Evolutionary conservation across 2,329 filamentous ascomycete genomes (phyloP).

Genomic region (Microcyclospora pomicola): DNA sequence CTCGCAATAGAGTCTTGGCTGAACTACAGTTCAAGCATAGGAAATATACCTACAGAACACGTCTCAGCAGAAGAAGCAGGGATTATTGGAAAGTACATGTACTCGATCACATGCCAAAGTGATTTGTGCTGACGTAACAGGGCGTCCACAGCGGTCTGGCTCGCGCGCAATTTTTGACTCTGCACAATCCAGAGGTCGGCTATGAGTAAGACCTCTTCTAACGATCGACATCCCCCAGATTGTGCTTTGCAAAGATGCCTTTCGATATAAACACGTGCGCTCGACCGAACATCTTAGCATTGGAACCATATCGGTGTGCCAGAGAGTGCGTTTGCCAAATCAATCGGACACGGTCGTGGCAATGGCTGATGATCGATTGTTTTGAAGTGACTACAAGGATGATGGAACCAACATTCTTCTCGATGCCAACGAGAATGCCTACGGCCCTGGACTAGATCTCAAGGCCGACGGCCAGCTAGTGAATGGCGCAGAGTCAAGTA

Average conservation of each 20-base stretch:
- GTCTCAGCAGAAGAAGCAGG: too few species aligned
- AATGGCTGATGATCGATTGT: slow-evolving; percentile 8
- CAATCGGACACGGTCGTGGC: slow-evolving; percentile 29
- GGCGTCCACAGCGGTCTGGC: too few species aligned
- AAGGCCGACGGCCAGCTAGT: slow-evolving; percentile 35
- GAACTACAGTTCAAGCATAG: too few species aligned
- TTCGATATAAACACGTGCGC: slow-evolving; percentile 39
- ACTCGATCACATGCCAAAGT: too few species aligned
- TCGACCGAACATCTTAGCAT: slow-evolving; percentile 37
- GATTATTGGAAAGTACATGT: too few species aligned
- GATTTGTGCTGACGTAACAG: too few species aligned
- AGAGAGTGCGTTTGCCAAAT: slow-evolving; percentile 33
- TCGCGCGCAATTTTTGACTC: too few species aligned
- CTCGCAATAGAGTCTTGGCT: too few species aligned
- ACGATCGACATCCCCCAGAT: too few species aligned
- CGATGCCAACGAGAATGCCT: slow-evolving; percentile 96
- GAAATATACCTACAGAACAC: too few species aligned
- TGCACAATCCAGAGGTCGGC: too few species aligned
- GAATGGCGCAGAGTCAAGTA: slow-evolving; percentile 31
- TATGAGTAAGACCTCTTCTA: too few species aligned
- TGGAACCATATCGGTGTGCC: slow-evolving; percentile 41
- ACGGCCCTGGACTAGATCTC: slow-evolving; percentile 61
- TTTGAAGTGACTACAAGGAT: slow-evolving; percentile 74
- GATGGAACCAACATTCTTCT: slow-evolving; percentile 91
- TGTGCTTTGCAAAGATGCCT: slow-evolving; percentile 15